Percentiles rank a stretch among this genome's conserved stretches.
phyloP scores from a whole-genome alignment of 2,329 filamentous ascomycete genomes.

The Epichloe uncinata region DNA sequence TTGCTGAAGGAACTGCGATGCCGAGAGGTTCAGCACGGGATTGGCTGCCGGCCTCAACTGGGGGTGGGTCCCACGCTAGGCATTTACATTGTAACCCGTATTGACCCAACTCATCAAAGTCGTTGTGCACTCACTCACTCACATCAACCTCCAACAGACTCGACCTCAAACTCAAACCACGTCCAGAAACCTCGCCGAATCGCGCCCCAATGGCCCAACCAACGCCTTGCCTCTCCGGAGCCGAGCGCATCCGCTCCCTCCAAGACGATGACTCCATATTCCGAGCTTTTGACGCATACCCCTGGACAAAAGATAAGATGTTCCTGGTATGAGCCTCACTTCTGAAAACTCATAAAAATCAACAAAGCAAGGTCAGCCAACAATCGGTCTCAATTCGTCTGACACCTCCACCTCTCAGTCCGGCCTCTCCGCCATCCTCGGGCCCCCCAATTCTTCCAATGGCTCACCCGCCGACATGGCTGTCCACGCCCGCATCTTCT shows the following conservation, averaged over 20 bases:
- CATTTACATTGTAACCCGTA: too few relatives aligned
- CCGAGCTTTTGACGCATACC: constrained; percentile 49
- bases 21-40: constrained; percentile 1
- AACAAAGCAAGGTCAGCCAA: neutral
- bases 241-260: constrained; percentile 26
- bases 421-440: constrained; percentile 52
- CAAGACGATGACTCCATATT: constrained; percentile 33
- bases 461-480: constrained; percentile 45
- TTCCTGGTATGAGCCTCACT: constrained; percentile 42
- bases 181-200: neutral
- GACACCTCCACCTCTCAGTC: constrained; percentile 26
- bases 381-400: neutral
- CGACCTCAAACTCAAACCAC: neutral
- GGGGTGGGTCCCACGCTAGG: too few relatives aligned
- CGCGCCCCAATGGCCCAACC: neutral
- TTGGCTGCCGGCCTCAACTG: neutral
- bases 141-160: neutral
- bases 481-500: constrained; percentile 54
- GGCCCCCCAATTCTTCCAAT: constrained; percentile 32
- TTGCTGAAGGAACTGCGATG: neutral
- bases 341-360: neutral
- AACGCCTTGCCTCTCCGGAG: constrained; percentile 4
- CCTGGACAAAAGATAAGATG: constrained; percentile 53
- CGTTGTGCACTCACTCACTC: too few relatives aligned
- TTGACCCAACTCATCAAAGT: too few relatives aligned